Conservation (phyloP, 2,329 filamentous ascomycete genomes). For the Epichloe scottii region DNA sequence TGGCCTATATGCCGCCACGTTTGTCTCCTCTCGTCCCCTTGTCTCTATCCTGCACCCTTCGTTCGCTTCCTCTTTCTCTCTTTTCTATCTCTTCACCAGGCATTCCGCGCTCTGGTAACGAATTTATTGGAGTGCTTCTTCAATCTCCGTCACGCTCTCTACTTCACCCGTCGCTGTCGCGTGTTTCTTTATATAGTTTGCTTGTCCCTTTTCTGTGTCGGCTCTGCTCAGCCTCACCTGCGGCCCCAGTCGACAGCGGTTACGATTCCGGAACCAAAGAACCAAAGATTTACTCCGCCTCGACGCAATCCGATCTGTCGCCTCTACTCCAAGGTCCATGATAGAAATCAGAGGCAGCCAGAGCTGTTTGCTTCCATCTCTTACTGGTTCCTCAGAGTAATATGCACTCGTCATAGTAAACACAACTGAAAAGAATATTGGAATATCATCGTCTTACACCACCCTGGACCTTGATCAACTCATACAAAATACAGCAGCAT, state of each 20-base stretch:
- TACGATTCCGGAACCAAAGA: neutral
- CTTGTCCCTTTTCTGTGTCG: neutral
- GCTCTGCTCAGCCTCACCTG: neutral
- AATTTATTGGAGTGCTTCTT: neutral
- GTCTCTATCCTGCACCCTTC: conserved; percentile 1
- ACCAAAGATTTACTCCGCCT: neutral
- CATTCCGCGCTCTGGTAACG: conserved; percentile 1
- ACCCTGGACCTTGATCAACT: neutral
- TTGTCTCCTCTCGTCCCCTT: neutral
- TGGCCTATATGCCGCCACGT: neutral
- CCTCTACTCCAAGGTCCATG: neutral
- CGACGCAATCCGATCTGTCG: neutral
- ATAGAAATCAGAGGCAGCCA: neutral
- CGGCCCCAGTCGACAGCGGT: neutral
- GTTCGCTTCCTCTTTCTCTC: neutral
- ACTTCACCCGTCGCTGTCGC: neutral
- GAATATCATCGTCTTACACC: neutral
- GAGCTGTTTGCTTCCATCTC: neutral
- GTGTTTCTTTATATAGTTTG: conserved; percentile 1
- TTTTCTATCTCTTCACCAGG: neutral
- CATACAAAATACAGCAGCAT: conserved; percentile 11
- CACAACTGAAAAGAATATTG: neutral
- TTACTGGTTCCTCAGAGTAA: neutral
- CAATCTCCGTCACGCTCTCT: conserved; percentile 3
- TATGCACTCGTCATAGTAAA: conserved; percentile 4